Evolutionary conservation across 768 basidiomycete genomes (phyloP), one percentile per base, ranked within the genome.

Genomic region (Pisolithus sp.): DNA sequence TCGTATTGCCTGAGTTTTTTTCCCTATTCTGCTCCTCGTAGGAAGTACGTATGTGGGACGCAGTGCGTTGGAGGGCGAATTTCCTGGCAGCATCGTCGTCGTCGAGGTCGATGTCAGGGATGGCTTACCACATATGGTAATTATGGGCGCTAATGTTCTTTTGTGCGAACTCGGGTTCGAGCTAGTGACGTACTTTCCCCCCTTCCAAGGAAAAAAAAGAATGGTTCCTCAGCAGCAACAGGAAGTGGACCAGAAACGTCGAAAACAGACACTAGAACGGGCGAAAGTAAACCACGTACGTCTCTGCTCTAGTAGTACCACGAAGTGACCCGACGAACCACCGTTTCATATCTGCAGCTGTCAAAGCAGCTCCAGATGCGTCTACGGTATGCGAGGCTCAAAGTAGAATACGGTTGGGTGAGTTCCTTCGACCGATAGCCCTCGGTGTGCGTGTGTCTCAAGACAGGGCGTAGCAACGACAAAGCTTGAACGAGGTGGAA

Each of bases 331-430:
- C 17, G 28, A 38, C 50, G 36, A 36, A 49, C 37, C 30, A 28
- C 26, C 20, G 39, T 37, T 44, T 44, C 38, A 12, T 57, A 30
- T 30, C 7, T 30, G 30, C 10, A 89, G 87, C 74, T 88, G 24
- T 82, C 82, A 3, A 75, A 83, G 55, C 85, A 89, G 55, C 73
- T 89, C 21, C 83, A 84, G 60, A 74, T 86, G 68, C 78, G 87
- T 23, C 71, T 89, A 17, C 86, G 85, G 60, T 89, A 89, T 59
- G 87, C 87, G 13, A 75, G 78, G 62, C 71, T 89, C 52, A 89
- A 89, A 62, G 86, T 89, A 46, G 86, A 89, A 56, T 77, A 87
- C 62, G 86, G 87, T 41, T 89, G 87, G 87, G 86, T 87, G 63
- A 39, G 81, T 71, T 23, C 5, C 8, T 12, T 20, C n/a, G 37